Percentiles rank a stretch among this genome's conserved stretches.
These are phyloP conservation scores for Ricinus communis DNA, from an alignment of 345 rosid genomes.

Conservation along the genomic window DNA sequence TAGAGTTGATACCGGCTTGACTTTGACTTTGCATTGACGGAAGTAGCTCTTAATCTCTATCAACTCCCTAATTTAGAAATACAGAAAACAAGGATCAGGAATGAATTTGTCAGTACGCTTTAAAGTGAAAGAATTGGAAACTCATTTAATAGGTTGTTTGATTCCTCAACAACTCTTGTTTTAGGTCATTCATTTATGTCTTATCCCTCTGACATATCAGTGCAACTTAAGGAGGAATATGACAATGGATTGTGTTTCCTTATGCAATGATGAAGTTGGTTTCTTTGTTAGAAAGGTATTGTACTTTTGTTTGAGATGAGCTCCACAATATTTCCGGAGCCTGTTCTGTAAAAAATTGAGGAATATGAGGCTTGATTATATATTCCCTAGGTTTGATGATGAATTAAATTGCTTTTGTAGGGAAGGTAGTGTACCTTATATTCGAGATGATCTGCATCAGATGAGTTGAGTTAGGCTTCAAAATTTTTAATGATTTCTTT, in stretches of 20 bases:
- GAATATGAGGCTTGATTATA: background rate
- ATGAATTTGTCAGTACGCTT: background rate
- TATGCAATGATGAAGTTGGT: background rate
- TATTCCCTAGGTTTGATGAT: background rate
- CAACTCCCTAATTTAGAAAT: too few species aligned
- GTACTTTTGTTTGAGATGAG: background rate
- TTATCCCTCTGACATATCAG: background rate
- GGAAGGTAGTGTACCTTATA: background rate
- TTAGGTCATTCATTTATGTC: background rate
- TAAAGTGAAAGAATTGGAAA: background rate
- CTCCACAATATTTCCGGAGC: background rate
- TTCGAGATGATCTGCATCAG: slow-evolving; percentile 1
- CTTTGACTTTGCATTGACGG: too few species aligned
- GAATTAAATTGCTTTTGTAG: background rate
- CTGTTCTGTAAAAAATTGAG: background rate
- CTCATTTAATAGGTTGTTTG: background rate
- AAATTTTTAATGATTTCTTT: background rate
- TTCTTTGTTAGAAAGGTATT: background rate
- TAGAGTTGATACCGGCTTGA: too few species aligned
- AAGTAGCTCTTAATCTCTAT: too few species aligned
- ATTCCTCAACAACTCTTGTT: background rate
- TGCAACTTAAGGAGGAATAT: background rate
- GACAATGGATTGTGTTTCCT: background rate
- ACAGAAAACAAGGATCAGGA: background rate
- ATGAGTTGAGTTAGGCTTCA: background rate